phyloP scores from a whole-genome alignment of 768 basidiomycete species.

The Lentinula guzmanii region DNA sequence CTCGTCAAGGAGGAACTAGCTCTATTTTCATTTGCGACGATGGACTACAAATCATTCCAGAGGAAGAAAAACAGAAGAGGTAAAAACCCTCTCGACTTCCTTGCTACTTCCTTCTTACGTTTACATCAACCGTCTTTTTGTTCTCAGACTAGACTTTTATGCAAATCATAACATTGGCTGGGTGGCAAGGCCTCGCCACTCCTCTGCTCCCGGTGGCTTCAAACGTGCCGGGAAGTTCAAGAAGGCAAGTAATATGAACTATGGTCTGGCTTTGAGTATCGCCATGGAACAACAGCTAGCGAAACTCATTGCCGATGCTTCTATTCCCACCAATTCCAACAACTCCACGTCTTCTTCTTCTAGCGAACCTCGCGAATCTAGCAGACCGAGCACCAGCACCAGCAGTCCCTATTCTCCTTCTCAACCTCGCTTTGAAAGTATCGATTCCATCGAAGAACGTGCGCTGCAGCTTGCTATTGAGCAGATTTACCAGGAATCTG shows the following conservation, averaged over 20 bases:
- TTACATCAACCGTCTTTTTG: neutral
- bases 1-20: slow-evolving; percentile 77
- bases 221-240: slow-evolving; percentile 91
- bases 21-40: slow-evolving; percentile 83
- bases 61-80: slow-evolving; percentile 58
- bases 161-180: slow-evolving; percentile 65
- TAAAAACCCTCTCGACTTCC: neutral
- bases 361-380: slow-evolving; percentile 28
- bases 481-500: slow-evolving; percentile 60
- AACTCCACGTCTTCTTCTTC: neutral
- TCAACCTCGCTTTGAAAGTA: slow-evolving; percentile 15
- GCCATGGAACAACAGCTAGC: slow-evolving; percentile 50
- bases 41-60: slow-evolving; percentile 64
- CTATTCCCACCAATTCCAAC: neutral
- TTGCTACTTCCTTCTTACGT: neutral
- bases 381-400: slow-evolving; percentile 22
- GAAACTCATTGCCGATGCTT: slow-evolving; percentile 24
- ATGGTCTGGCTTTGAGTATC: slow-evolving; percentile 60
- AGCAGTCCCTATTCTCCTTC: neutral
- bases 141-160: slow-evolving; percentile 52
- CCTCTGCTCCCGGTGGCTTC: slow-evolving; percentile 71
- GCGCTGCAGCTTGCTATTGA: slow-evolving; percentile 72
- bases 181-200: slow-evolving; percentile 75
- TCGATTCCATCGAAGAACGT: slow-evolving; percentile 61
- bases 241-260: slow-evolving; percentile 85